Percentiles rank a stretch among this genome's conserved stretches.
Evolutionary conservation across 768 basidiomycete genomes (phyloP).

Genomic region (button mushroom (Agaricus bisporus)): DNA sequence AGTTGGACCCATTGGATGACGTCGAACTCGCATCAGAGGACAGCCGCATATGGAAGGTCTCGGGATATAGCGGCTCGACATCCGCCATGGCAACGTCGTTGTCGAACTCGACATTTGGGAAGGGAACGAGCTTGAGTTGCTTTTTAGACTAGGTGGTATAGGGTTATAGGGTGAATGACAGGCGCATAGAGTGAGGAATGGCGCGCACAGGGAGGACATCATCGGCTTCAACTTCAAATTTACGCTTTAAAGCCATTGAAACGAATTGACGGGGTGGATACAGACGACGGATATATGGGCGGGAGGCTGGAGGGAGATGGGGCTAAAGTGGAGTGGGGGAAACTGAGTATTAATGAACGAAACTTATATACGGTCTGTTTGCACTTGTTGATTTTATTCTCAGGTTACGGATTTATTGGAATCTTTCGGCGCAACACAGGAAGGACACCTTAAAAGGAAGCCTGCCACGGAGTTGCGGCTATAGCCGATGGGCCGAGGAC

Average conservation of each 20-base stretch:
- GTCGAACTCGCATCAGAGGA: conserved; percentile 61
- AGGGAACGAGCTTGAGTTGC: conserved; percentile 70
- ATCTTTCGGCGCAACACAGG: conserved; percentile 4
- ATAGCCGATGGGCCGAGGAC: conserved; percentile 14
- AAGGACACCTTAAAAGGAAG: conserved; percentile 3
- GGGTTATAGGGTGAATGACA: conserved; percentile 18
- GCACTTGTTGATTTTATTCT: conserved; percentile 16
- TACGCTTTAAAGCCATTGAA: conserved; percentile 70
- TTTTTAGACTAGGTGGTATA: conserved; percentile 50
- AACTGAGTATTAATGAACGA: conserved; percentile 1
- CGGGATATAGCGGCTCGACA: conserved; percentile 48
- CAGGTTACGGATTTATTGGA: conserved; percentile 15
- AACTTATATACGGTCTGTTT: conserved; percentile 25
- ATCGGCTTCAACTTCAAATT: conserved; percentile 55
- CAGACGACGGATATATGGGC: conserved; percentile 8
- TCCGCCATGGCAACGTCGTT: conserved; percentile 71
- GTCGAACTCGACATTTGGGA: conserved; percentile 60
- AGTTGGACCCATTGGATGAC: conserved; percentile 43
- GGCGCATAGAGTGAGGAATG: conserved; percentile 13
- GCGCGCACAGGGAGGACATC: conserved; percentile 44
- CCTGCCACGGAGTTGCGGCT: conserved; percentile 14
- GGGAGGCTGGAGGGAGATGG: conserved; percentile 15
- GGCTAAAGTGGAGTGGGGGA: conserved; percentile 11
- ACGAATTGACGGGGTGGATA: background rate
- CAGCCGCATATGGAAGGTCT: conserved; percentile 55